Evolutionary conservation across 2,329 filamentous ascomycete species (phyloP).

Genomic region (Taxawa tesnikishii): DNA sequence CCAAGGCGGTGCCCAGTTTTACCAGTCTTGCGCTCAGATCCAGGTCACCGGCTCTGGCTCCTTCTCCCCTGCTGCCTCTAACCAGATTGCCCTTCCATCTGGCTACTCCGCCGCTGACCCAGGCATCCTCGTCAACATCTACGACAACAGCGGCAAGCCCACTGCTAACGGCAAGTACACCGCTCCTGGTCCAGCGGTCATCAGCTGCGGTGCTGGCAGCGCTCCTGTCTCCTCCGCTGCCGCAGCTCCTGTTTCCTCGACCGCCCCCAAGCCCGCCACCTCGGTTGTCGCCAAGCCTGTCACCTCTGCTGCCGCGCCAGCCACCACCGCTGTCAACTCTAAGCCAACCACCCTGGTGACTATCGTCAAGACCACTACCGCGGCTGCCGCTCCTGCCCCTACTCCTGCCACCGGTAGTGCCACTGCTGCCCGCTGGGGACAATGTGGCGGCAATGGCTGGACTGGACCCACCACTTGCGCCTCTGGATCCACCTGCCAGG

Average conservation of each 20-base stretch:
- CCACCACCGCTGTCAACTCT: not conserved
- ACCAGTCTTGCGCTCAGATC: constrained; percentile 21
- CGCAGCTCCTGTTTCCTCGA: too few species aligned
- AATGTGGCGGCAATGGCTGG: constrained; percentile 13
- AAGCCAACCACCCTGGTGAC: too few species aligned
- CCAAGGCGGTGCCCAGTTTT: constrained; percentile 28
- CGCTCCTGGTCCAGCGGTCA: constrained; percentile 8
- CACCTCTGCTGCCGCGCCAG: not conserved
- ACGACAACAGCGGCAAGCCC: constrained; percentile 6
- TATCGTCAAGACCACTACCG: too few species aligned
- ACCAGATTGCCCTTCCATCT: constrained; percentile 8
- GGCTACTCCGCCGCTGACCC: constrained; percentile 9
- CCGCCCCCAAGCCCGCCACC: too few species aligned
- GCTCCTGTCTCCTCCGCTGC: too few species aligned
- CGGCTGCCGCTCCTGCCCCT: not conserved
- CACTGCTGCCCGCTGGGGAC: constrained; percentile 7
- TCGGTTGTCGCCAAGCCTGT: not conserved
- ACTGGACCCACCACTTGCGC: constrained; percentile 13
- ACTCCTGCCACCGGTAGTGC: constrained; percentile 4
- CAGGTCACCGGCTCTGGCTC: constrained; percentile 9
- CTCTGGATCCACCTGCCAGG: constrained; percentile 11
- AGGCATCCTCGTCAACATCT: constrained; percentile 11
- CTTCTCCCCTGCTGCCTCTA: not conserved
- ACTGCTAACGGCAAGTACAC: constrained; percentile 8
- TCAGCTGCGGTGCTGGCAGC: too few species aligned